Base-by-base conservation (phyloP, 2,329 filamentous ascomycete genomes). In the Fusarium transvaalense region DNA sequence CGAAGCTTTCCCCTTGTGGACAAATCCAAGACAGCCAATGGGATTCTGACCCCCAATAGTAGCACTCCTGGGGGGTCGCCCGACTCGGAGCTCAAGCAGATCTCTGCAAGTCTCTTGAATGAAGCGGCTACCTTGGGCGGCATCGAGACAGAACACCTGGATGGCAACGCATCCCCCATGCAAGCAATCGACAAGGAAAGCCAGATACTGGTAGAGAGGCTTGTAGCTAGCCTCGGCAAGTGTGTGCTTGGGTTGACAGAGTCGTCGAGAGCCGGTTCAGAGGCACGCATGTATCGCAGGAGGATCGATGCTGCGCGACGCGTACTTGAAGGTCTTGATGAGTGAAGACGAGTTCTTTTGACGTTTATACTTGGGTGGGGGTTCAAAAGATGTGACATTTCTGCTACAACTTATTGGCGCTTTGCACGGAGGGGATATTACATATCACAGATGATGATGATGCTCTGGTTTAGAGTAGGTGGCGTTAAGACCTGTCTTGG, bases 291-390 rank as follows among this genome's bases (percentile, higher is more conserved):
- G 61, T 89, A 92, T 77, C 84, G 93, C 62, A 83, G 91, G 66
- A 85, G 91, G 69, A 84, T 97, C 51, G 92, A 97, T 69, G 87
- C 89, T 53, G 94, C 93, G 7, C 88, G 89, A 62, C 85, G 87
- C 53, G 86, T 92, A 5, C 82, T 97, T 31, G 92, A 95, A 69
- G 92, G 92, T 7, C 81, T 89, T 61, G 85, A 89, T 66, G 83
- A 83, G 31, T 71, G 42, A 60, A 55, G 58, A 31, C 31, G 38
- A 47, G n/a, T 32, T n/a, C 14, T 25, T 25, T 12, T 47, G 19
- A 45, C 50, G 34, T 46, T 56, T 46, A 29, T 53, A 34, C 23
- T 27, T 45, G 50, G 31, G 10, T 15, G 32, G 34, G 6, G 27
- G 23, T 50, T 14, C 31, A 37, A 63, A 64, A 71, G 59, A 37